Evolutionary conservation across 495 filamentous ascomycete species (phyloP), one percentile per base, ranked within the genome.

Genomic region (Mytilinidion resinicola): DNA sequence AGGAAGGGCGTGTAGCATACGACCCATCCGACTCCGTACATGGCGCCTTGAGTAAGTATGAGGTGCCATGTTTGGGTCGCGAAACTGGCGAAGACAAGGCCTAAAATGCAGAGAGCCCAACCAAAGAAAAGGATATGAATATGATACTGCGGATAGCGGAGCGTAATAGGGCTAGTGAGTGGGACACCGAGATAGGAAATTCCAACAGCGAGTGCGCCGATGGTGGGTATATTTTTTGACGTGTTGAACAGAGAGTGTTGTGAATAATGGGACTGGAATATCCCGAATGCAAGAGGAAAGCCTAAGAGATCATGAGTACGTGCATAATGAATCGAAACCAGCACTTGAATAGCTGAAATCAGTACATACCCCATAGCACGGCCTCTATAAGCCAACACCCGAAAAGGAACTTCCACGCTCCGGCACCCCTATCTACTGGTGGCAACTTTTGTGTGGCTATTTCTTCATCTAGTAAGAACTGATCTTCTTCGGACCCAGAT

Each of bases 241-340:
- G 5, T 11, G 6, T 11, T 11, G 56, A 69, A 67, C 14, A 30
- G 25, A 8, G 57, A 55, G n/a, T 61, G 47, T 6, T 25, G n/a
- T 17, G 41, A 44, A 51, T 69, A 70, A 34, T 69, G 53, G 10
- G 51, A 55, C 36, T 67, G 58, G 36, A 70, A 70, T 21, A 70
- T 53, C 4, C 68, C 68, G 54, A 70, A 70, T 17, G 64, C 33
- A n/a, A 69, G 64, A 6, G 67, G 51, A 48, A 70, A 67, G 34
- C 57, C 66, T 61, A 53, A 61, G 46, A 66, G 53, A 19, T 17
- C n/a, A 10, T 48, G 19, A 20, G 12, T n/a, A 48, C 21, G 21
- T 15, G 15, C 5, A 6, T 10, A 15, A 19, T n/a, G 12, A 19
- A 20, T 3, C 10, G 3, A 20, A n/a, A 15, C 3, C 1, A 17